Evolutionary conservation across 1,284 basidiomycete species (phyloP).

Genomic region (Ustilago nuda): DNA sequence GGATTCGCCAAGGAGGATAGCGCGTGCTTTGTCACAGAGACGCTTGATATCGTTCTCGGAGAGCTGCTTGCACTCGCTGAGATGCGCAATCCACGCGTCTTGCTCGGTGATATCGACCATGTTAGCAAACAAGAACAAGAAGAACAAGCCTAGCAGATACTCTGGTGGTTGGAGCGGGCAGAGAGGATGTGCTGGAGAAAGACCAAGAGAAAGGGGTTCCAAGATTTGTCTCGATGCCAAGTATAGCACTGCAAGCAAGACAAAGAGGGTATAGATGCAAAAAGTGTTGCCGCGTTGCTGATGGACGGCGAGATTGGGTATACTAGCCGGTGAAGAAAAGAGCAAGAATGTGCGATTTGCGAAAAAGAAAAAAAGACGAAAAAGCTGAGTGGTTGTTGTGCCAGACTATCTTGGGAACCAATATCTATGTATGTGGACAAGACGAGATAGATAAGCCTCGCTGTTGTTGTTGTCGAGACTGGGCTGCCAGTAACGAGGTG

Average conservation of each 20-base stretch:
- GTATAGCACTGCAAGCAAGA: not conserved
- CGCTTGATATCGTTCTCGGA: slow-evolving; percentile 95
- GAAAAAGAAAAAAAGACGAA: not conserved
- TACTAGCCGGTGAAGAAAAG: not conserved
- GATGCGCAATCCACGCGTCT: slow-evolving; percentile 87
- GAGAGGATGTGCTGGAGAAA: not conserved
- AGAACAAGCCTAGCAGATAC: not conserved
- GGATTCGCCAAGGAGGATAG: slow-evolving; percentile 84
- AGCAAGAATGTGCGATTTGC: slow-evolving; percentile 1
- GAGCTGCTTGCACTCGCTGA: slow-evolving; percentile 97
- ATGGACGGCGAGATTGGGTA: not conserved
- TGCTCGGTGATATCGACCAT: slow-evolving; percentile 69
- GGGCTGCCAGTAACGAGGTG: not conserved
- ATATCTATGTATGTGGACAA: slow-evolving; percentile 9
- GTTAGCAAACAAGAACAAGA: not conserved
- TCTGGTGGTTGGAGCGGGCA: not conserved
- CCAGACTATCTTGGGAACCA: slow-evolving; percentile 1
- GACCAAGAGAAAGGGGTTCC: not conserved
- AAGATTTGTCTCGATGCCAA: not conserved
- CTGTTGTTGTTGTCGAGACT: slow-evolving; percentile 6
- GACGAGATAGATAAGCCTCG: slow-evolving; percentile 7
- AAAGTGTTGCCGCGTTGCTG: not conserved
- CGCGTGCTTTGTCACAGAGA: slow-evolving; percentile 98
- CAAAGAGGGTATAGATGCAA: slow-evolving; percentile 20
- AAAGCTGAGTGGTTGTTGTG: slow-evolving; percentile 7